Conservation (phyloP, 2,329 filamentous ascomycete genomes). For the Fusarium haematococcum region DNA sequence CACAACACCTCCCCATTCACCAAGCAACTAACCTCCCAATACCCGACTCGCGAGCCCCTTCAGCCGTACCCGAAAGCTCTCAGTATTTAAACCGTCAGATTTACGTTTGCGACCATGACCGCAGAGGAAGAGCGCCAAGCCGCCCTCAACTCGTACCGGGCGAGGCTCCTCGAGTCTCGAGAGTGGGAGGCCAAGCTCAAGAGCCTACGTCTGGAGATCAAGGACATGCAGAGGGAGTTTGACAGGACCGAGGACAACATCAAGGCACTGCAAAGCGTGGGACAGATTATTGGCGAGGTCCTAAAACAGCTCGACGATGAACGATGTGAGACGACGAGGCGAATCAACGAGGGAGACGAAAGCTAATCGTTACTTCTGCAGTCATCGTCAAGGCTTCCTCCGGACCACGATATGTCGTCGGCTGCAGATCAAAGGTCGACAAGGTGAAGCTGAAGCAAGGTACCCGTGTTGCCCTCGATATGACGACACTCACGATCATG, state of each 20-base stretch:
- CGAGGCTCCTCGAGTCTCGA: conserved; percentile 89
- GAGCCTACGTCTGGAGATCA: conserved; percentile 92
- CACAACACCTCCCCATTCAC: conserved; percentile 25
- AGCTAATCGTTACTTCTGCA: conserved; percentile 53
- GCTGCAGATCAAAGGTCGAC: conserved; percentile 98
- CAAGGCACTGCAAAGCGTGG: conserved; percentile 98
- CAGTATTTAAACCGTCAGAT: background rate
- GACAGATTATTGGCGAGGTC: conserved; percentile 99
- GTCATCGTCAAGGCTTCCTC: conserved; percentile 99
- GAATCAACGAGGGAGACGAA: conserved; percentile 11
- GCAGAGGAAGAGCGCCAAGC: conserved; percentile 72
- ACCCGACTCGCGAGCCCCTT: conserved; percentile 10
- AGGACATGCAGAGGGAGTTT: conserved; percentile 93
- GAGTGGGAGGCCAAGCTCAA: conserved; percentile 99
- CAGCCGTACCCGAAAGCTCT: background rate
- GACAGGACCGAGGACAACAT: conserved; percentile 99
- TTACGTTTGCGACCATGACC: conserved; percentile 54
- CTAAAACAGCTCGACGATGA: conserved; percentile 99
- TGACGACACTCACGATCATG: conserved; percentile 99
- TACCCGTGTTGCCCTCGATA: conserved; percentile 95
- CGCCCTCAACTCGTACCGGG: conserved; percentile 82
- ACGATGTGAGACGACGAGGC: conserved; percentile 76
- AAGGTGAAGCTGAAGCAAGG: conserved; percentile 98
- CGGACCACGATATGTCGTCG: conserved; percentile 96
- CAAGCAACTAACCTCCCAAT: conserved; percentile 31